Evolutionary conservation across 441 rosid species (phyloP).

Genomic region (Mallotus repandus): DNA sequence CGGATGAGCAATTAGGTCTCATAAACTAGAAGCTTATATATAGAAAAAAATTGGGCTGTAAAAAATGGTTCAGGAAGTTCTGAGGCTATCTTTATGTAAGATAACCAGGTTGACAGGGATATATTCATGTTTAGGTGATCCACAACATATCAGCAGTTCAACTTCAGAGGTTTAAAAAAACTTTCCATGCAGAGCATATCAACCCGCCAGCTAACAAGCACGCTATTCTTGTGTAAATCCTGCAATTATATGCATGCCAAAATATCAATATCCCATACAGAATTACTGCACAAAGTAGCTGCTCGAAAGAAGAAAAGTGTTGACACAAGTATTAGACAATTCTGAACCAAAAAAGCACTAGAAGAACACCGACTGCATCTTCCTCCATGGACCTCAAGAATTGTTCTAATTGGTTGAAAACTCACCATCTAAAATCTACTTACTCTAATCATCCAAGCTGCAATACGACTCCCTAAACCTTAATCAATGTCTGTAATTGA

Average conservation of each 20-base stretch:
- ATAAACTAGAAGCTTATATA: slow-evolving; percentile 19
- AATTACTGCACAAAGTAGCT: slow-evolving; percentile 34
- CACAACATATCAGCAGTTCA: slow-evolving; percentile 42
- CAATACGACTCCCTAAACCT: slow-evolving; percentile 26
- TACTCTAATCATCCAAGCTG: slow-evolving; percentile 26
- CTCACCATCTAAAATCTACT: slow-evolving; percentile 29
- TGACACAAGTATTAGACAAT: slow-evolving; percentile 25
- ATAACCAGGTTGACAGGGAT: slow-evolving; percentile 23
- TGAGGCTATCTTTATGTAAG: slow-evolving; percentile 34
- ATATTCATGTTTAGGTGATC: slow-evolving; percentile 37
- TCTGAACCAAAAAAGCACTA: slow-evolving; percentile 27
- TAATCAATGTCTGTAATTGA: slow-evolving; percentile 21
- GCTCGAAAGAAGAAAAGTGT: slow-evolving; percentile 38
- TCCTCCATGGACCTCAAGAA: slow-evolving; percentile 28
- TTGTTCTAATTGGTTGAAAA: slow-evolving; percentile 20
- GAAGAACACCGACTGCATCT: slow-evolving; percentile 28
- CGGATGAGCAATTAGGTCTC: slow-evolving; percentile 7
- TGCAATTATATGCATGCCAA: slow-evolving; percentile 81
- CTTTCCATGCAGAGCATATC: slow-evolving; percentile 74
- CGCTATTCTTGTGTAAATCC: slow-evolving; percentile 67
- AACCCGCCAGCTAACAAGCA: slow-evolving; percentile 78
- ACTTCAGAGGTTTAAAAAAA: slow-evolving; percentile 55
- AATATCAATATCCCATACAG: slow-evolving; percentile 53
- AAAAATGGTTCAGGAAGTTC: slow-evolving; percentile 23
- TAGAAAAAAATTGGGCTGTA: not conserved